Evolutionary conservation across 441 rosid genomes (phyloP), one percentile per base, ranked within the genome.

Genomic region (Kokia cookei): DNA sequence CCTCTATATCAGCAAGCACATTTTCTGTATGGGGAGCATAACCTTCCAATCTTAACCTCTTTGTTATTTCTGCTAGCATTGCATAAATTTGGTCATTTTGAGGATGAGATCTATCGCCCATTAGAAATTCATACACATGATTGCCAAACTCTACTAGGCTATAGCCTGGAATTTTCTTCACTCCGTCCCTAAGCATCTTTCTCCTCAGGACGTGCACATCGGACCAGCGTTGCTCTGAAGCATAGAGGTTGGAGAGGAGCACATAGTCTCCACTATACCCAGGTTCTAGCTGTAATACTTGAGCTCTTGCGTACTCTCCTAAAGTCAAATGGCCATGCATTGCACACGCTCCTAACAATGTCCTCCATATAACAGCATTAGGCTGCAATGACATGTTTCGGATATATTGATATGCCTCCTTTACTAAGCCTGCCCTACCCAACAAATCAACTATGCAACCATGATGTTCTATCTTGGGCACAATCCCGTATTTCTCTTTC

Each of bases 361-460:
- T 90, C 82, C 93, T 88, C 97, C 98, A 93, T 22, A 93, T 75
- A 3, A 89, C 91, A 43, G 84, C 87, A 78, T 90, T 90, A 4
- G 97, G 91, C 72, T 80, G 77, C 82, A 88, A 37, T 0, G 90
- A 84, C 96, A 93, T 89, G 59, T 73, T 75, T 74, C 19, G 73
- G 5, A 91, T 85, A 80, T 72, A 89, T 11, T 75, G 81, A 69
- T 77, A 81, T 0, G 98, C 97, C 78, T 83, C 76, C 69, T 82
- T 84, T 65, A 91, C 89, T 75, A 82, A 74, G 43, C 98, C 93
- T 8, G 96, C 91, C 76, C 98, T 80, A 59, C 96, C 89, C 76
- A 91, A 72, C 82, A 93, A 74, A 86, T 93, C 97, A 17, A 93
- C 92, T 91, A 91, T 89, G 73, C 98, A 91, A 64, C 97, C 98